These are phyloP conservation scores for Monilinia fructicola DNA, from an alignment of 2,329 filamentous ascomycete genomes.

Conservation along the genomic window DNA sequence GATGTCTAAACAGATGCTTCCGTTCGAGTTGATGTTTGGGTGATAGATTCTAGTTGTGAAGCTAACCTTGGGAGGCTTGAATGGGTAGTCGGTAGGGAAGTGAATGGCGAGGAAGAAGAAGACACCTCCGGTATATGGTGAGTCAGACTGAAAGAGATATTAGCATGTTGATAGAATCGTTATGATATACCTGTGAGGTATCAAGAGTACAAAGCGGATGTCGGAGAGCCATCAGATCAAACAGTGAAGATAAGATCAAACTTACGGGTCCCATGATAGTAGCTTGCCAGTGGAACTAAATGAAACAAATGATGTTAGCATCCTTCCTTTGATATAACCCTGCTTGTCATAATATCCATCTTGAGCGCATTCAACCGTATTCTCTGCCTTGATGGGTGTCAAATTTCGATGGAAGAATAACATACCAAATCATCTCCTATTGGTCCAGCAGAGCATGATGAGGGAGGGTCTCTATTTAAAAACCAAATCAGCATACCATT, in stretches of 20 bases:
- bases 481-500: conserved; percentile 32
- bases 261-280: conserved; percentile 99
- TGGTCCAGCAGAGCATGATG: conserved; percentile 96
- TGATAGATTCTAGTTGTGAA: conserved; percentile 99
- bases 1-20: conserved; percentile 98
- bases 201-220: conserved; percentile 24
- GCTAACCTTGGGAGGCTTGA: conserved; percentile 99
- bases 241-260: conserved; percentile 41
- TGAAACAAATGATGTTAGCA: conserved; percentile 39
- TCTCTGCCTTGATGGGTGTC: conserved; percentile 28
- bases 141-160: conserved; percentile 44
- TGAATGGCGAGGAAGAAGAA: conserved; percentile 99
- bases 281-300: conserved; percentile 98
- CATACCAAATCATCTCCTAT: conserved; percentile 97
- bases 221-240: conserved; percentile 1
- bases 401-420: conserved; percentile 35
- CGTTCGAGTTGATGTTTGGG: conserved; percentile 99
- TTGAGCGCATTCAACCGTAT: conserved; percentile 31
- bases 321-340: conserved; percentile 19
- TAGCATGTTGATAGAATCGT: not conserved
- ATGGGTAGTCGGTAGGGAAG: conserved; percentile 99
- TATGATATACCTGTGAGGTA: conserved; percentile 23
- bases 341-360: conserved; percentile 25
- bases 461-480: conserved; percentile 81
- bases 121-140: conserved; percentile 95